Base-by-base conservation (phyloP, 2,329 filamentous ascomycete genomes). In the Beauveria varroae region DNA sequence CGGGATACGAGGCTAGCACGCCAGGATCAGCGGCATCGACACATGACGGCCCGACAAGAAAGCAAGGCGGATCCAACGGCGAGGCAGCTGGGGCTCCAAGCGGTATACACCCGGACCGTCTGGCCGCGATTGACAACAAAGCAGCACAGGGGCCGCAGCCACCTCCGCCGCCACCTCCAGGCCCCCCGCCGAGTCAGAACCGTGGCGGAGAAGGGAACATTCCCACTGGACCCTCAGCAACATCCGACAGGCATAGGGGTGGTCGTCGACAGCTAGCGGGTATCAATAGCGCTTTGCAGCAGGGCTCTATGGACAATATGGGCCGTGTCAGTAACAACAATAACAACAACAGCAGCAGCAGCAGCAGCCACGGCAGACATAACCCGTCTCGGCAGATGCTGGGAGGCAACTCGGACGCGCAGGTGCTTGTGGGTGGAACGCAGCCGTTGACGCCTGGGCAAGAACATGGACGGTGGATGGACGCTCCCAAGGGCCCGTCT, bases 281-380 rank as follows among this genome's bases (percentile, higher is more conserved):
- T 51, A 86, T 88, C 63, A 85, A 86, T 65, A 84, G 73, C 64
- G 83, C 79, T 56, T 75, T 86, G 4, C 79, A 82, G 65, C 79
- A 79, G 68, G 68, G 67, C 70, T 81, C 66, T 65, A 76, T 68
- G 74, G 75, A 69, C 1, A 73, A 75, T 1, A 56, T 37, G 34
- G 34, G 64, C 41, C 74, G 72, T 34, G 24, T 47, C 18, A 20
- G 22, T 34, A 50, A 37, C 22, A 55, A 14, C n/a, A 30, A 50
- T 10, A 41, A 41, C 37, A 67, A 12, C 34, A 50, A n/a, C 22
- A 55, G 5, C 34, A 50, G n/a, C 30, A 55, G 12, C 22, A 55
- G 5, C 34, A 50, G n/a, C 30, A 55, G 12, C 30, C 41, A 55
- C 16, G 49, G 57, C 34, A 67, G 74, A 62, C 64, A 74, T 64